phyloP scores from a whole-genome alignment of 768 basidiomycete species.

The Suillus fuscotomentosus region DNA sequence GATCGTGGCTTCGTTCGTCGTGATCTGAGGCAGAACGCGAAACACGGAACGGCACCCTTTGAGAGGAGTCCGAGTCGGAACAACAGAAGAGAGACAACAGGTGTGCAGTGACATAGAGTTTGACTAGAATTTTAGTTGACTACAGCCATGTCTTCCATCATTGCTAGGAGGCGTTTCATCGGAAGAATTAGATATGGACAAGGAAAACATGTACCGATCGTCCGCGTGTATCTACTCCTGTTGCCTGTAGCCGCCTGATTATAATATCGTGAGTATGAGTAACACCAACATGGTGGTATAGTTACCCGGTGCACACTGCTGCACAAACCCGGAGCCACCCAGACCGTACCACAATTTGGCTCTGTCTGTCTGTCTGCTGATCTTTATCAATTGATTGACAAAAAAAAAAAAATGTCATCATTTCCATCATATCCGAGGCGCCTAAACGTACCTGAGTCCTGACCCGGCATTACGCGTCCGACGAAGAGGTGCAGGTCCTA shows the following conservation, averaged over 20 bases:
- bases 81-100: conserved; percentile 72
- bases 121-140: conserved; percentile 40
- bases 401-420: background rate
- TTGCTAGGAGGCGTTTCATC: background rate
- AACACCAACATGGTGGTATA: background rate
- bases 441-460: background rate
- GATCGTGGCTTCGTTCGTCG: background rate
- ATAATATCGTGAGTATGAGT: background rate
- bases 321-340: background rate
- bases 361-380: background rate
- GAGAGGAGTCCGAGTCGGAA: conserved; percentile 35
- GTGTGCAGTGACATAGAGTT: conserved; percentile 61
- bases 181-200: background rate
- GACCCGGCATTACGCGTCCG: background rate
- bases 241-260: background rate
- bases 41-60: conserved; percentile 30
- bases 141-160: background rate
- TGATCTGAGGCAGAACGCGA: background rate
- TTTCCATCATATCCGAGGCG: background rate
- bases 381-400: background rate
- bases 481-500: background rate
- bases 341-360: background rate
- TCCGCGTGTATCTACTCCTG: background rate
- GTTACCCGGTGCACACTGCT: background rate
- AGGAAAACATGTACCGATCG: background rate